Conservation (phyloP, 2,329 filamentous ascomycete genomes). For the Colletotrichum tropicicola region DNA sequence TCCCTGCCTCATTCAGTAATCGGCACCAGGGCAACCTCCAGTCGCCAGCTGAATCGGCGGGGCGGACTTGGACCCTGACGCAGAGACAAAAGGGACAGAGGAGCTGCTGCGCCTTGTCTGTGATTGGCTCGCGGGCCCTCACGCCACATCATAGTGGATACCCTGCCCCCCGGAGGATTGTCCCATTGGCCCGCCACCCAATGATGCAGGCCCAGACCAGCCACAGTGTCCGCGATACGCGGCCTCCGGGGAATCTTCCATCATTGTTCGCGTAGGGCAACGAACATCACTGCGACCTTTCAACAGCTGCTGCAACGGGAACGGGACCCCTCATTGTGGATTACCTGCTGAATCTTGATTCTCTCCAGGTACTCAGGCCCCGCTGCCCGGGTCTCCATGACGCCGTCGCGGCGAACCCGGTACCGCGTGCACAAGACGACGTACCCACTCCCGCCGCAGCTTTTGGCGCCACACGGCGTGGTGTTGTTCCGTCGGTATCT, state of each 20-base stretch:
- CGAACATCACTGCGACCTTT: background rate
- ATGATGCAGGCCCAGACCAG: conserved; percentile 7
- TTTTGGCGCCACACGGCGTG: too few species aligned
- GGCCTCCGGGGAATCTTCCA: conserved; percentile 6
- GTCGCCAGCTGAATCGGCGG: background rate
- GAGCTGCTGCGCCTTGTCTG: background rate
- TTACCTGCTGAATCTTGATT: background rate
- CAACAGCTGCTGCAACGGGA: background rate
- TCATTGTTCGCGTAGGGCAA: background rate
- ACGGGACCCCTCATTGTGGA: background rate
- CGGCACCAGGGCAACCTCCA: background rate
- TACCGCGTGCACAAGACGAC: too few species aligned
- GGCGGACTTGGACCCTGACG: conserved; percentile 12
- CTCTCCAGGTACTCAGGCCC: too few species aligned
- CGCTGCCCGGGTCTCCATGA: background rate
- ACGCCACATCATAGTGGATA: too few species aligned
- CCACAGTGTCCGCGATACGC: conserved; percentile 21
- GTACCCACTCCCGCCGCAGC: background rate
- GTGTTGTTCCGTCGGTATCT: background rate
- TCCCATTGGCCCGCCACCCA: too few species aligned
- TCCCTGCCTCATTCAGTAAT: conserved; percentile 1
- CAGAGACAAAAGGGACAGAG: background rate
- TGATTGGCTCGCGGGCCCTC: too few species aligned
- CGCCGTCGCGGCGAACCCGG: background rate
- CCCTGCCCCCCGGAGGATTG: too few species aligned